Evolutionary conservation across 2,329 filamentous ascomycete species (phyloP), one percentile per base, ranked within the genome.

Genomic region (Grosmannia huntii): DNA sequence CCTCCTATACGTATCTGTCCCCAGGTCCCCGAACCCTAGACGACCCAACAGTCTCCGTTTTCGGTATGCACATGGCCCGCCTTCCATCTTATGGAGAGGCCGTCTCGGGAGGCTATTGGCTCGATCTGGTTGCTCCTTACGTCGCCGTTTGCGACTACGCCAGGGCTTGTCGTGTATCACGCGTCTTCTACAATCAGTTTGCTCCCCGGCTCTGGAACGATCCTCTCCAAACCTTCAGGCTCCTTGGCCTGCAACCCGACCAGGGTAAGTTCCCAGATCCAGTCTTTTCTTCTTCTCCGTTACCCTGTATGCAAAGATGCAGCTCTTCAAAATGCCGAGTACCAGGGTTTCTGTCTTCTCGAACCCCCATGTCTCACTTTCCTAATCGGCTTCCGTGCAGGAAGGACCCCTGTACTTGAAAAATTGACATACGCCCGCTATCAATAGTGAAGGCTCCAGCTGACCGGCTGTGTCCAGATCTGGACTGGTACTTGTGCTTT

Each of bases 41-140:
- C 25, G 21, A n/a, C 31, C n/a, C 10, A 44, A 33, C 54, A 6
- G 4, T 16, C 46, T 21, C 9, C 7, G 25, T 28, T 12, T 9
- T 11, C 19, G 16, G 28, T n/a, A 12, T 36, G 9, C 31, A 14
- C 21, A 70, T 72, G 69, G 67, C 70, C 10, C 60, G 65, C 12
- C 72, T 76, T n/a, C 79, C 80, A 1, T 79, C 80, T 0, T 83
- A 83, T 65, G 68, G 72, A 55, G 74, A 81, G 60, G 79, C 80
- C 56, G 74, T 71, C 2, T 64, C 70, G 9, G 68, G 65, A 11
- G 65, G 65, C 56, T 74, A 82, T 69, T 81, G 79, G 77, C 69
- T 81, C 19, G 66, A 66, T 33, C 61, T 82, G 4, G 74, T 74
- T 14, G 76, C 73, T 7, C 73, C 76, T 1, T 76, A 75, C 62